Base-by-base conservation (phyloP, 352 stramenopile species). In the Phytopythium chamaehyphon region DNA sequence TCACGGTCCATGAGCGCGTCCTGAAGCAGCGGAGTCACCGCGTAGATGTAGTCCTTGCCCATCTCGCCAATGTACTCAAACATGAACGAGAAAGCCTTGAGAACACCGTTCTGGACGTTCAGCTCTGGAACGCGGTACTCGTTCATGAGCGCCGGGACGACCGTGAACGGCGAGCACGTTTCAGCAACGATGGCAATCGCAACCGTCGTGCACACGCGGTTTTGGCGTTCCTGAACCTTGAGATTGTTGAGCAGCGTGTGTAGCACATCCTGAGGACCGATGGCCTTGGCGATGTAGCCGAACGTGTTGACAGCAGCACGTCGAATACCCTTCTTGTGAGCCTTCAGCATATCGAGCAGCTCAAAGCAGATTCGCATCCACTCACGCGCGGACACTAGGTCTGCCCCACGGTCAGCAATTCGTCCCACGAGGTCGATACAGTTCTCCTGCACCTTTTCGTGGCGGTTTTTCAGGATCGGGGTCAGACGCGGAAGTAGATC, bases 41-140 rank as follows among this genome's bases (percentile, higher is more conserved):
- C 95, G 72, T 99, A 99, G 44, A 99, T 98, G 73, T 99, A 99
- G 72, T 99, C 97, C 74, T 98, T 98, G 51, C 90, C 95, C 93
- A 99, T 98, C 64, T 99, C 96, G 55, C 97, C 97, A 83, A 99
- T 99, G 82, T 99, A 99, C 83, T 99, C 96, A 65, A 99, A 99
- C 96, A 99, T 99, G 76, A 99, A 99, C 56, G 92, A 98, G 36
- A 99, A 89, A 5, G 97, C 95, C 76, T 99, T 99, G 11, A 99
- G 75, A 10, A 99, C 97, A 69, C 97, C 97, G 71, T 99, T 99
- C 75, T 99, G 97, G 40, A 99, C 98, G 63, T 99, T 99, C 33
- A 99, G 68, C 64, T 99, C 97, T 1, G 97, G 96, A 35, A 99
- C 94, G 31, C 97, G 88, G 69, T 99, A 99, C 69, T 99, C 97